Percentiles rank a stretch among this genome's conserved stretches.
Evolutionary conservation across 148 eudicot species (phyloP).

Genomic region (Silene latifolia): DNA sequence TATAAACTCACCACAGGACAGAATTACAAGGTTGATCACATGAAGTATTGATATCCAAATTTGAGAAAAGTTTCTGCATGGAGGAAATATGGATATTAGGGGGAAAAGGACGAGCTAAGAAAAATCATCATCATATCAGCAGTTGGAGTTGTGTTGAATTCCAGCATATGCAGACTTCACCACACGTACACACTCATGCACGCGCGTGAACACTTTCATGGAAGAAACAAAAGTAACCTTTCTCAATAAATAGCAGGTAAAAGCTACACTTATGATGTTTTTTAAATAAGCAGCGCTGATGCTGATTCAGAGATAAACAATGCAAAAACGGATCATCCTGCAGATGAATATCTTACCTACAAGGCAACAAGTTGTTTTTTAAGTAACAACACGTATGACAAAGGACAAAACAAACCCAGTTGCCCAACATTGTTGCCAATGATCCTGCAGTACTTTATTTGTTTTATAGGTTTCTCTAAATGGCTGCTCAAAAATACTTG

Average conservation of each 20-base stretch:
- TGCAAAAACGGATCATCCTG: neutral
- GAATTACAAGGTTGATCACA: conserved; percentile 73
- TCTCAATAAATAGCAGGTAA: neutral
- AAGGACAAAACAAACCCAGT: too few species aligned
- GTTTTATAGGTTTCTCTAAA: too few species aligned
- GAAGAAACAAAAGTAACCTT: neutral
- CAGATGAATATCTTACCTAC: neutral
- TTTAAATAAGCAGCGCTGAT: neutral
- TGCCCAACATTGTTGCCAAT: too few species aligned
- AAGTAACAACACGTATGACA: too few species aligned
- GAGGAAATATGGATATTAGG: conserved; percentile 13
- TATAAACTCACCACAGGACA: conserved; percentile 64
- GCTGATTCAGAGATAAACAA: neutral
- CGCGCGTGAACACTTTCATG: neutral
- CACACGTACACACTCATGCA: neutral
- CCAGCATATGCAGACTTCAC: neutral
- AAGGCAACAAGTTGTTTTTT: neutral
- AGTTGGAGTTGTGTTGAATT: neutral
- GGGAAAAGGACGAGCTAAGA: neutral
- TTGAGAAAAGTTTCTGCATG: conserved; percentile 64
- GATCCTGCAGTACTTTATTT: too few species aligned
- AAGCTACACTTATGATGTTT: neutral
- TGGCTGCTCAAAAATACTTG: too few species aligned
- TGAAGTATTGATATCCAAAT: conserved; percentile 62
- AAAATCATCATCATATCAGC: neutral